These are phyloP conservation scores for Helichrysum umbraculigerum DNA, from an alignment of 129 eudicot species.

Conservation along the genomic window DNA sequence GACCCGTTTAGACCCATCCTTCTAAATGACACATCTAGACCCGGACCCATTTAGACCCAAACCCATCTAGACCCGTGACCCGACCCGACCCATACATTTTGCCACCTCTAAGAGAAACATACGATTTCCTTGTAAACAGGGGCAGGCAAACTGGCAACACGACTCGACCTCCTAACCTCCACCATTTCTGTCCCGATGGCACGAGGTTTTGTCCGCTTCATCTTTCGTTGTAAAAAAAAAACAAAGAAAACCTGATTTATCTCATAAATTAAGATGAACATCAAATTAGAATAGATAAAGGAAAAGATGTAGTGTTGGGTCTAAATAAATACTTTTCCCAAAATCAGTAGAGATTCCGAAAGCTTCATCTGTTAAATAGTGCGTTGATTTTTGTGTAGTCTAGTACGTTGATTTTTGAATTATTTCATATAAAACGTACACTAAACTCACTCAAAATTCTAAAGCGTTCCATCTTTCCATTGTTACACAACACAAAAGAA, in stretches of 20 bases:
- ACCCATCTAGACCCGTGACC: no score
- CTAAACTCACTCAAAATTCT: no score
- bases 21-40: no score
- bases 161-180: constrained; percentile 80
- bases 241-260: neutral
- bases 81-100: no score
- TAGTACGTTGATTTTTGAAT: no score
- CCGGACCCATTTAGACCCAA: no score
- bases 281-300: neutral
- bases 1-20: no score
- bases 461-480: no score
- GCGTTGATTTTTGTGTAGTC: no score
- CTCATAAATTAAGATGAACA: neutral
- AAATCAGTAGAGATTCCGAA: neutral
- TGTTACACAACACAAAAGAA: no score
- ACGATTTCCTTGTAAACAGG: constrained; percentile 74
- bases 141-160: constrained; percentile 65
- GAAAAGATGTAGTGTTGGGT: no score
- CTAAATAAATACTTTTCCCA: neutral
- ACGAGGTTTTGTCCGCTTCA: constrained; percentile 68
- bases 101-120: constrained; percentile 15
- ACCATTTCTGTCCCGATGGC: constrained; percentile 57
- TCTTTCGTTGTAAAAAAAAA: constrained; percentile 38
- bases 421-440: no score
- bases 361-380: neutral